Evolutionary conservation across 495 filamentous ascomycete species (phyloP).

Genomic region (Penicillium argentinense): DNA sequence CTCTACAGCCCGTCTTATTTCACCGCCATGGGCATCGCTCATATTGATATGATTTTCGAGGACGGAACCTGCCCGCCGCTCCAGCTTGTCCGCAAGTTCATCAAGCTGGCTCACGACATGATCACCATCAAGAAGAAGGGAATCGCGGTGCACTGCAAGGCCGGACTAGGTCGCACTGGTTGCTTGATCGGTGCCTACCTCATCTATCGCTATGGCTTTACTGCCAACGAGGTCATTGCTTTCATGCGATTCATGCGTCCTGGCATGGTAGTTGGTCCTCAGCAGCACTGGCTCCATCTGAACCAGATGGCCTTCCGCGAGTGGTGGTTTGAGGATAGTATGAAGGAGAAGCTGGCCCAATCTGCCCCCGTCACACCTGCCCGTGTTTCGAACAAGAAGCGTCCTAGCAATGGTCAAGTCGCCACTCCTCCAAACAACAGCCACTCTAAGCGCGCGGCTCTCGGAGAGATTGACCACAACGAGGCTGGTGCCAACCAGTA

Average conservation of each 20-base stretch:
- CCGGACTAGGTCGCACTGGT: slow-evolving; percentile 91
- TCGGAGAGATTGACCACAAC: slow-evolving; percentile 88
- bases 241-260: slow-evolving; percentile 99
- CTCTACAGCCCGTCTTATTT: slow-evolving; percentile 96
- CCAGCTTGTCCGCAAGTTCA: slow-evolving; percentile 83
- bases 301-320: slow-evolving; percentile 96
- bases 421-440: slow-evolving; percentile 81
- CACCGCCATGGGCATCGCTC: slow-evolving; percentile 88
- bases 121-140: slow-evolving; percentile 83
- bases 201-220: slow-evolving; percentile 98
- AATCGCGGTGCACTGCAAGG: slow-evolving; percentile 98
- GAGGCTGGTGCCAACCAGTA: slow-evolving; percentile 56
- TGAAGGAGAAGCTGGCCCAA: slow-evolving; percentile 64
- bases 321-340: slow-evolving; percentile 93
- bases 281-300: slow-evolving; percentile 98
- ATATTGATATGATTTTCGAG: slow-evolving; percentile 99
- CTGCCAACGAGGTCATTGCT: slow-evolving; percentile 95
- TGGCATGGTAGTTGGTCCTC: slow-evolving; percentile 98
- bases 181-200: slow-evolving; percentile 97
- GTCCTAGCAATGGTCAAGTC: slow-evolving; percentile 58
- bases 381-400: slow-evolving; percentile 56
- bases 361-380: slow-evolving; percentile 76
- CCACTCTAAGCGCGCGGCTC: slow-evolving; percentile 71
- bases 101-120: slow-evolving; percentile 90
- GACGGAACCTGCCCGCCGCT: slow-evolving; percentile 94